phyloP scores from a whole-genome alignment of 495 filamentous ascomycete species.

The Baudoinia panamericana region DNA sequence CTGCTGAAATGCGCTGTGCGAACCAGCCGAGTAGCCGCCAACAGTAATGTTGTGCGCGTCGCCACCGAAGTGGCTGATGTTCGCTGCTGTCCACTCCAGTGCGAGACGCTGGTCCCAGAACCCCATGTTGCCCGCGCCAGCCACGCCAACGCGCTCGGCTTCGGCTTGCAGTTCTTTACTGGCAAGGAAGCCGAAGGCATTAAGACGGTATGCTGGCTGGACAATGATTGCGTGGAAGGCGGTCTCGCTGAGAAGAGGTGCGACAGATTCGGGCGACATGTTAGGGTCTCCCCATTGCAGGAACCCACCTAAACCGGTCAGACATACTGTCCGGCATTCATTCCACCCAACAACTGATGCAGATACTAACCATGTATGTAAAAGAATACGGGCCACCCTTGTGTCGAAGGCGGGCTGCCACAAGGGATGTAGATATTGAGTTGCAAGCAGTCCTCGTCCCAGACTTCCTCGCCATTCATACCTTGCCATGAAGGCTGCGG shows the following conservation, averaged over 20 bases:
- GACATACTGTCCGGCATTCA: too few relatives aligned
- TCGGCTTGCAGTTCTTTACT: slow-evolving; percentile 22
- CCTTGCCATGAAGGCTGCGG: slow-evolving; percentile 27
- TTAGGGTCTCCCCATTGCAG: slow-evolving; percentile 44
- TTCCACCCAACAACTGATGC: too few relatives aligned
- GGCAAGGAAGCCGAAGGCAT: slow-evolving; percentile 31
- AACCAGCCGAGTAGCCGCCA: slow-evolving; percentile 30
- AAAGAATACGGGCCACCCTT: slow-evolving; percentile 32
- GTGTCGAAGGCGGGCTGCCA: slow-evolving; percentile 13
- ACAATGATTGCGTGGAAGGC: slow-evolving; percentile 26
- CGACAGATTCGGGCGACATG: slow-evolving; percentile 17
- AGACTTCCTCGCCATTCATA: slow-evolving; percentile 15
- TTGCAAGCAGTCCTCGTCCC: slow-evolving; percentile 38
- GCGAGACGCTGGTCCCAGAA: slow-evolving; percentile 33
- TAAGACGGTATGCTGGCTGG: slow-evolving; percentile 30
- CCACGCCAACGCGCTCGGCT: slow-evolving; percentile 14
- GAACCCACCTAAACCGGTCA: too few relatives aligned
- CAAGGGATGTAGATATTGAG: slow-evolving; percentile 36
- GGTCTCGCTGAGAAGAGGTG: slow-evolving; percentile 26
- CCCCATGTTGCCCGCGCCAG: slow-evolving; percentile 23
- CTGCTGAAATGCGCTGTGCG: slow-evolving; percentile 40
- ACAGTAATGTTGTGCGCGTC: slow-evolving; percentile 30
- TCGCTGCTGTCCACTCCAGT: slow-evolving; percentile 31
- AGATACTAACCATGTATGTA: slow-evolving; percentile 38
- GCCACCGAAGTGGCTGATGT: slow-evolving; percentile 29